These are phyloP conservation scores for Claviceps pusilla DNA, from an alignment of 2,329 filamentous ascomycete species.

Conservation along the genomic window DNA sequence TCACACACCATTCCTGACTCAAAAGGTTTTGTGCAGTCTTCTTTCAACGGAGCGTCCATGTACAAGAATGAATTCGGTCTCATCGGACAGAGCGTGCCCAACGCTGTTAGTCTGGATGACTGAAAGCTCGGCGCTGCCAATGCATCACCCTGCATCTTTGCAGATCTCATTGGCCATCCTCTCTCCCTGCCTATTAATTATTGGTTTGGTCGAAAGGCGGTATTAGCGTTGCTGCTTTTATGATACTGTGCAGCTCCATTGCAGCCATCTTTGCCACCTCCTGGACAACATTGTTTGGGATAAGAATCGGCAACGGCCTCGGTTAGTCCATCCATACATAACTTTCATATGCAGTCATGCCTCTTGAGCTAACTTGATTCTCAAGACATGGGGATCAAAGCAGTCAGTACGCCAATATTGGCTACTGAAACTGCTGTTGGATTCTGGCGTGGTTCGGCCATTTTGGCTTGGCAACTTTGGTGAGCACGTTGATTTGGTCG, in stretches of 20 bases:
- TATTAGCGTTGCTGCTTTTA: constrained; percentile 22
- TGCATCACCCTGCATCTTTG: constrained; percentile 24
- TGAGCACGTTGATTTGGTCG: constrained; percentile 1
- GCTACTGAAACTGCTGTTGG: constrained; percentile 31
- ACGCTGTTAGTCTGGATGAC: constrained; percentile 10
- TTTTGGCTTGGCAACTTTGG: constrained; percentile 33
- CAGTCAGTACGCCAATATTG: constrained; percentile 31
- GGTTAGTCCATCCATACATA: constrained; percentile 13
- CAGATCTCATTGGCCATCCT: constrained; percentile 24
- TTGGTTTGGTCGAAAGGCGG: constrained; percentile 24
- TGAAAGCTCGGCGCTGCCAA: constrained; percentile 27
- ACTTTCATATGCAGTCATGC: not conserved
- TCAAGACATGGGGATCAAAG: constrained; percentile 34
- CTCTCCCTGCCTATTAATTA: constrained; percentile 27
- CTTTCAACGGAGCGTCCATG: constrained; percentile 26
- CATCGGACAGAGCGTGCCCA: not conserved
- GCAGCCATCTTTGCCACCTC: constrained; percentile 19
- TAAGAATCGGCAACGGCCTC: constrained; percentile 24
- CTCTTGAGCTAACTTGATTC: not conserved
- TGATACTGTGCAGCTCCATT: constrained; percentile 25
- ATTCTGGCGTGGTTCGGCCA: constrained; percentile 32
- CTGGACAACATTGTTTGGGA: constrained; percentile 20
- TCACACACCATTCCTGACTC: not conserved
- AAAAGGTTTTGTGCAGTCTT: constrained; percentile 28
- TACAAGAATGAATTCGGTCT: constrained; percentile 14